Base-by-base conservation (phyloP, 2,329 filamentous ascomycete genomes). In the Metarhizium anisopliae region DNA sequence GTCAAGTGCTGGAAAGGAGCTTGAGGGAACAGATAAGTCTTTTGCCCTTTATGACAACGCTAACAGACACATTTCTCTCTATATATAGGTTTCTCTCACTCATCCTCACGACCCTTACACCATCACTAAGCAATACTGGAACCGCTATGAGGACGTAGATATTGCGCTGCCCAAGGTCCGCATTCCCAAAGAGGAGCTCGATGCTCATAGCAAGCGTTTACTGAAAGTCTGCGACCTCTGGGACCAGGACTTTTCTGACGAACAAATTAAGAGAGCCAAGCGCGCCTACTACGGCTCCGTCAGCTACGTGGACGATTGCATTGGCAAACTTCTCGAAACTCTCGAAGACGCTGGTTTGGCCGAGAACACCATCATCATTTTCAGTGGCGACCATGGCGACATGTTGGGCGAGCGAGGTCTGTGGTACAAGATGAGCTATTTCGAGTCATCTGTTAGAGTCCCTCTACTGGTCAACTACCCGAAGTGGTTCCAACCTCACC, bases 401-500 rank as follows among this genome's bases (percentile, higher is more conserved):
- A 96, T 96, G 92, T 82, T 96, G 7, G 92, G 92, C 57, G 92
- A 96, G 76, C 85, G 90, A 54, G 88, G 89, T 6, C 76, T 96
- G 50, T 96, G 92, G 92, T 92, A 96, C 78, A 96, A 96, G 80
- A 96, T 96, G 92, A 90, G 84, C 67, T 96, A 94, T 81, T 96
- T 91, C 65, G 92, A 96, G 78, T 86, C 86, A 45, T 95, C 90
- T 13, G 90, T 90, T 50, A 87, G 92, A 32, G 92, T 96, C 25
- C 92, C 92, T 1, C 85, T 96, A 68, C 78, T 96, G 61, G 81
- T 96, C 68, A 86, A 90, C 70, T 84, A 92, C 64, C 92, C 92
- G 30, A 78, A 84, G 64, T 80, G 79, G 59, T 95, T 93, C 70
- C 69, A 78, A 14, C 85, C 91, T 36, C 90, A 85, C 74, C 86